These are phyloP conservation scores for Xylaria polymorpha DNA, from an alignment of 2,329 filamentous ascomycete species.

Conservation along the genomic window DNA sequence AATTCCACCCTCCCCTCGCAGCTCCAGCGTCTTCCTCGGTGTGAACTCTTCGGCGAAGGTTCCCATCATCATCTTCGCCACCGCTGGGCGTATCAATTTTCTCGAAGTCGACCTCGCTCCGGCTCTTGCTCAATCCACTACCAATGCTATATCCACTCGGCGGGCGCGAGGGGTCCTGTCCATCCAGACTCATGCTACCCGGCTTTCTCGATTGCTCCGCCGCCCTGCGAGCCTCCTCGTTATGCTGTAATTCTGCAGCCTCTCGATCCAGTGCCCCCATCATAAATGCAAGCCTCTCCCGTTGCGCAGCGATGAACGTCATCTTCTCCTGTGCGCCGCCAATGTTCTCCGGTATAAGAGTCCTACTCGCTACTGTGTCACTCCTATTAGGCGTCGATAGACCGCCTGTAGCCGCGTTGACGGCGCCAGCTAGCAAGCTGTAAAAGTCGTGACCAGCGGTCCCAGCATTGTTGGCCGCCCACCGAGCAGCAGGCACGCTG, in stretches of 20 bases:
- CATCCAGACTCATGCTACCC: conserved; percentile 48
- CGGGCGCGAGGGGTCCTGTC: conserved; percentile 56
- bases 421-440: conserved; percentile 78
- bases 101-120: conserved; percentile 89
- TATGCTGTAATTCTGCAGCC: conserved; percentile 68
- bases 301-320: conserved; percentile 80
- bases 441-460: conserved; percentile 75
- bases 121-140: conserved; percentile 78
- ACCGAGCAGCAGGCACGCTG: conserved; percentile 78
- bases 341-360: conserved; percentile 77
- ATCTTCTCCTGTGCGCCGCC: conserved; percentile 73
- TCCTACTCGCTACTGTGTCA: conserved; percentile 62
- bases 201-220: conserved; percentile 37
- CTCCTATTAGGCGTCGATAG: conserved; percentile 46
- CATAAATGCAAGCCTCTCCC: conserved; percentile 79
- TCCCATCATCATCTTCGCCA: conserved; percentile 62
- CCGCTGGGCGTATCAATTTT: conserved; percentile 83
- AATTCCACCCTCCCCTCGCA: conserved; percentile 39
- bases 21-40: conserved; percentile 24
- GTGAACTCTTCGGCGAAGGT: conserved; percentile 47
- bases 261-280: conserved; percentile 84
- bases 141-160: conserved; percentile 61
- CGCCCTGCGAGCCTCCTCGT: conserved; percentile 49
- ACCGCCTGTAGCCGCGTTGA: conserved; percentile 68
- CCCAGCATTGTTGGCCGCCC: conserved; percentile 59